A percentile compares a stretch with the other conserved stretches of the same genome.
Evolutionary conservation across 305 asterid genomes (phyloP).

Genomic region (Euphrasia arctica): DNA sequence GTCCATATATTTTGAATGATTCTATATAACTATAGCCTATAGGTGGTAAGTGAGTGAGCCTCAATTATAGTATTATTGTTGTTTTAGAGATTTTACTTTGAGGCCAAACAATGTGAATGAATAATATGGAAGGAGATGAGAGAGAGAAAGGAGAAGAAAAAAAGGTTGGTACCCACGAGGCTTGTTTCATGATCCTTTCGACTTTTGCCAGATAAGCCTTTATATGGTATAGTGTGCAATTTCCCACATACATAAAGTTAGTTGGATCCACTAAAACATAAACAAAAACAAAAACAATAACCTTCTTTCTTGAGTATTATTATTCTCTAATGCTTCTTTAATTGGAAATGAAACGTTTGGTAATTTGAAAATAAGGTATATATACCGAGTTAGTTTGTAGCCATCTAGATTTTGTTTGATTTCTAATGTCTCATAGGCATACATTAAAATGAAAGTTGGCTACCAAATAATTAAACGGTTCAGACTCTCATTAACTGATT

Average conservation of each 20-base stretch:
- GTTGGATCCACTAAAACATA: no score
- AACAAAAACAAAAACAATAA: no score
- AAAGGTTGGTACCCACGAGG: slow-evolving; percentile 58
- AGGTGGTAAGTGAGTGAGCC: slow-evolving; percentile 19
- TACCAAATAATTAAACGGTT: no score
- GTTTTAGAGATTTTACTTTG: slow-evolving; percentile 49
- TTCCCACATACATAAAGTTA: slow-evolving; percentile 30
- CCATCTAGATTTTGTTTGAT: no score
- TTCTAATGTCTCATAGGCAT: no score
- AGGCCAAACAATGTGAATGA: slow-evolving; percentile 38
- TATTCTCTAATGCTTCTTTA: neutral
- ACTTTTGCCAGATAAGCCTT: slow-evolving; percentile 48
- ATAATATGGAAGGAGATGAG: no score
- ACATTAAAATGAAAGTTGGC: no score
- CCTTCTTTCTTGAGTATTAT: neutral
- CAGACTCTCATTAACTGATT: no score
- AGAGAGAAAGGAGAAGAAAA: slow-evolving; percentile 17
- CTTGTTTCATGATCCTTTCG: slow-evolving; percentile 70
- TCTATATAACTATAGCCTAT: neutral
- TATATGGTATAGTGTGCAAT: slow-evolving; percentile 21
- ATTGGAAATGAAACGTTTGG: neutral
- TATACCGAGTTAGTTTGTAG: no score
- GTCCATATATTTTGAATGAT: no score
- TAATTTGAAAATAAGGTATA: no score
- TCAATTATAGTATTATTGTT: neutral